Percentiles rank a stretch among this genome's conserved stretches.
These are phyloP conservation scores for Ophiocordyceps unilateralis DNA, from an alignment of 2,329 filamentous ascomycete species.

Conservation along the genomic window DNA sequence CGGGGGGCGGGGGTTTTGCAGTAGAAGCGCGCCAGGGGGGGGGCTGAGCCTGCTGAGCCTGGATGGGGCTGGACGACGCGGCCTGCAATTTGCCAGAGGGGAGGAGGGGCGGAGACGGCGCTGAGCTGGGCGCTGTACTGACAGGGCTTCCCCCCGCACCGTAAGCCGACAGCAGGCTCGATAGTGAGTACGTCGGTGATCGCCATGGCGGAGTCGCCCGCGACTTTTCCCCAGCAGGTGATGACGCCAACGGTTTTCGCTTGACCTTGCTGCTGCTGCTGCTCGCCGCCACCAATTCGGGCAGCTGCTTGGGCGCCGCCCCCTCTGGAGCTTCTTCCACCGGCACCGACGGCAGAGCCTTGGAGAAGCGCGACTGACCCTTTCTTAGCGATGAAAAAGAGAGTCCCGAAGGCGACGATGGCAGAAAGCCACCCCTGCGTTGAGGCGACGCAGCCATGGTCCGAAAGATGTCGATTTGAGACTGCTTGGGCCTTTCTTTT, in stretches of 20 bases:
- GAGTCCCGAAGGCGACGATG: not conserved
- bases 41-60: not conserved
- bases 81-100: too few species aligned
- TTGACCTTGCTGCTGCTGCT: slow-evolving; percentile 1
- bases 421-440: not conserved
- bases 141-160: not conserved
- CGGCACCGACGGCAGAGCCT: slow-evolving; percentile 33
- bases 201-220: slow-evolving; percentile 6
- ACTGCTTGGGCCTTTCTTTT: too few species aligned
- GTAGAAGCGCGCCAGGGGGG: not conserved
- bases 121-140: not conserved
- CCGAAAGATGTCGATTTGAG: too few species aligned
- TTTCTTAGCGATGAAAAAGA: slow-evolving; percentile 7
- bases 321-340: not conserved
- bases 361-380: slow-evolving; percentile 38
- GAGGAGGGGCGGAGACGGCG: not conserved
- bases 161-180: slow-evolving; percentile 38
- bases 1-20: not conserved
- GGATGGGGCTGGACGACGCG: not conserved
- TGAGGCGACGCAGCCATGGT: not conserved
- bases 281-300: not conserved
- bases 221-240: not conserved
- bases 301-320: not conserved
- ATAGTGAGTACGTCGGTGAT: slow-evolving; percentile 31
- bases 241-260: not conserved